These are phyloP conservation scores for Yarrowia sp. DNA, from an alignment of 805 yeast genomes.

Conservation along the genomic window DNA sequence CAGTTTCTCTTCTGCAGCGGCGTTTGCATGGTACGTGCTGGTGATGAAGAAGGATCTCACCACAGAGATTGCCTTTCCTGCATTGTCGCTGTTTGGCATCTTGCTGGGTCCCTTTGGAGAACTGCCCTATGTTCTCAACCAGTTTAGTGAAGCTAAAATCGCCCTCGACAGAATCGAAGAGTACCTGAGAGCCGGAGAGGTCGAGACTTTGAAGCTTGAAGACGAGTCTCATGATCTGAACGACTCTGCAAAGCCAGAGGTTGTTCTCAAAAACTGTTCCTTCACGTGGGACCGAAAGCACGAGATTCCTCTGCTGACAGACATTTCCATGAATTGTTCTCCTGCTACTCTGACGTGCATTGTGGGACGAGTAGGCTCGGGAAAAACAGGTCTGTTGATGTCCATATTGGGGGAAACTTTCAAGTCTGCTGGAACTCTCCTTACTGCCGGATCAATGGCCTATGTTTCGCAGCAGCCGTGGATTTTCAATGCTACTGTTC, in stretches of 20 bases:
- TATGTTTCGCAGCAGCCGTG: slow-evolving; percentile 81
- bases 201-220: slow-evolving; percentile 49
- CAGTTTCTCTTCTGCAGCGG: slow-evolving; percentile 83
- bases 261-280: slow-evolving; percentile 45
- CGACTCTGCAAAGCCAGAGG: slow-evolving; percentile 43
- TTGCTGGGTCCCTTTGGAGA: slow-evolving; percentile 69
- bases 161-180: slow-evolving; percentile 84
- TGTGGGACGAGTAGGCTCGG: slow-evolving; percentile 83
- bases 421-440: slow-evolving; percentile 59
- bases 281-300: slow-evolving; percentile 54
- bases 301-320: slow-evolving; percentile 53
- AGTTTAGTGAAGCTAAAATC: slow-evolving; percentile 84
- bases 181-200: slow-evolving; percentile 63
- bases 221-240: background rate
- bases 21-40: slow-evolving; percentile 83
- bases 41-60: slow-evolving; percentile 71
- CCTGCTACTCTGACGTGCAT: slow-evolving; percentile 76
- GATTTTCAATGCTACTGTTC: slow-evolving; percentile 82
- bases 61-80: slow-evolving; percentile 81
- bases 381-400: slow-evolving; percentile 74
- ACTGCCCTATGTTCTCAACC: slow-evolving; percentile 75
- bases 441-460: slow-evolving; percentile 60
- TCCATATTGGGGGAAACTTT: slow-evolving; percentile 78
- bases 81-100: slow-evolving; percentile 71
- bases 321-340: slow-evolving; percentile 61